Evolutionary conservation across 495 filamentous ascomycete genomes (phyloP).

Genomic region (Penicillium parvum): DNA sequence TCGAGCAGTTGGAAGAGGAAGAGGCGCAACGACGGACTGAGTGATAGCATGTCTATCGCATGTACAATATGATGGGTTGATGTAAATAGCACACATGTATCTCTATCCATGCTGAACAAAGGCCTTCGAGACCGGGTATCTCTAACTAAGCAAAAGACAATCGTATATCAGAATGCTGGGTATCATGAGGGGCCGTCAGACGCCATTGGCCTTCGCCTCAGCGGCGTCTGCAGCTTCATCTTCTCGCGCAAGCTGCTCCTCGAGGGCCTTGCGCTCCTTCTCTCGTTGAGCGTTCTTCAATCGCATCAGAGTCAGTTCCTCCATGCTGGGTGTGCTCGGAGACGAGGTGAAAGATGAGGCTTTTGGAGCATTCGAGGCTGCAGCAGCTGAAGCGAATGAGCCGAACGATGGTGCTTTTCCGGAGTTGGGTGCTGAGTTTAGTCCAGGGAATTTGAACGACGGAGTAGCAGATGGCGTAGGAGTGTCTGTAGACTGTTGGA

Average conservation of each 20-base stretch:
- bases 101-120: slow-evolving; percentile 5
- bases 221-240: slow-evolving; percentile 49
- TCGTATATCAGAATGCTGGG: not conserved
- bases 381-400: slow-evolving; percentile 42
- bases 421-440: slow-evolving; percentile 27
- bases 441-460: slow-evolving; percentile 35
- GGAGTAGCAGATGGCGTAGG: slow-evolving; percentile 22
- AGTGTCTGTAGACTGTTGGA: slow-evolving; percentile 6
- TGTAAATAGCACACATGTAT: slow-evolving; percentile 14
- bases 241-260: slow-evolving; percentile 50
- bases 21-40: slow-evolving; percentile 24
- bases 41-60: too few species aligned
- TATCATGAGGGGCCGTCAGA: too few species aligned
- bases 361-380: slow-evolving; percentile 21
- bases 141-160: not conserved
- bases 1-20: slow-evolving; percentile 43
- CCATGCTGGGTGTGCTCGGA: slow-evolving; percentile 42
- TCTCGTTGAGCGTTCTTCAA: slow-evolving; percentile 56
- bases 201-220: slow-evolving; percentile 22
- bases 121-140: slow-evolving; percentile 11
- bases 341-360: slow-evolving; percentile 28
- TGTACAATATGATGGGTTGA: slow-evolving; percentile 21
- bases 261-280: slow-evolving; percentile 48
- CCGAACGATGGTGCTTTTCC: slow-evolving; percentile 47
- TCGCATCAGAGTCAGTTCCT: slow-evolving; percentile 58